Evolutionary conservation across 495 filamentous ascomycete genomes (phyloP).

Genomic region (Hypoxylon lenormandii): DNA sequence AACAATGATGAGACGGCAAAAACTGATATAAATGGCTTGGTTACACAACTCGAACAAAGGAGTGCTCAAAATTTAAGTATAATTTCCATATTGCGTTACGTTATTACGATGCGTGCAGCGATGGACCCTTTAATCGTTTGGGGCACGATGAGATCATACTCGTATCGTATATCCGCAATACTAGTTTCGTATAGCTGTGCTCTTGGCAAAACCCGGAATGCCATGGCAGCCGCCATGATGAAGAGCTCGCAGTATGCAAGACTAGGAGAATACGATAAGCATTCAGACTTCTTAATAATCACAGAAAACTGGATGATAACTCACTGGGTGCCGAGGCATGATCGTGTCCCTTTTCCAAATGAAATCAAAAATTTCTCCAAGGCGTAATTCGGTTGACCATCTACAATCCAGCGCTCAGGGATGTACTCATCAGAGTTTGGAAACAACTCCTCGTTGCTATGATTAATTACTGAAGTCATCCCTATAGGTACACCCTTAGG

Average conservation of each 20-base stretch:
- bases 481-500: slow-evolving; percentile 59
- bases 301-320: slow-evolving; percentile 10
- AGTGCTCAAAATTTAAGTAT: slow-evolving; percentile 31
- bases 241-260: slow-evolving; percentile 52
- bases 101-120: slow-evolving; percentile 5
- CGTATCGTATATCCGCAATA: slow-evolving; percentile 44
- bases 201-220: slow-evolving; percentile 44
- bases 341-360: slow-evolving; percentile 62
- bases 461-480: slow-evolving; percentile 62
- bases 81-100: slow-evolving; percentile 10
- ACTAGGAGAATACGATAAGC: slow-evolving; percentile 26
- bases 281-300: background rate
- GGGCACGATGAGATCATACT: slow-evolving; percentile 48
- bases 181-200: slow-evolving; percentile 44
- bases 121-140: slow-evolving; percentile 25
- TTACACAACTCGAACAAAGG: no score
- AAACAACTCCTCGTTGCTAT: slow-evolving; percentile 62
- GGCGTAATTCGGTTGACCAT: slow-evolving; percentile 48
- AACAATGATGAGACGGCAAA: no score
- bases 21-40: no score
- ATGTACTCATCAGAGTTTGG: slow-evolving; percentile 61
- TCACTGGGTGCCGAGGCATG: slow-evolving; percentile 66
- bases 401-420: slow-evolving; percentile 65
- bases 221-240: slow-evolving; percentile 46
- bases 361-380: slow-evolving; percentile 62